Base-by-base conservation (phyloP, 148 eudicot genomes). In the Silene latifolia region DNA sequence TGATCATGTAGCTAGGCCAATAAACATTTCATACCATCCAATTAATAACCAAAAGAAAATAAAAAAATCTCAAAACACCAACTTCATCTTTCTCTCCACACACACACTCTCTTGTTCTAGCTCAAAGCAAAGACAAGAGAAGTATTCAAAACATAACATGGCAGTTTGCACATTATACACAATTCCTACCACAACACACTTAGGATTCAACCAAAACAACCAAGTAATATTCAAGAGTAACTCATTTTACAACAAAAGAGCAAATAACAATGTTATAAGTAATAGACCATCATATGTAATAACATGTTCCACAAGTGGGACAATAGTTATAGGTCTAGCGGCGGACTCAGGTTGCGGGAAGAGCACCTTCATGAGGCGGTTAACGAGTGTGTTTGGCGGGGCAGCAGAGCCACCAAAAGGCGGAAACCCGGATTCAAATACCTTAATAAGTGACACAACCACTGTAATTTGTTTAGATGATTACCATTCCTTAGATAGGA, bases 301-400 rank as follows among this genome's bases (percentile, higher is more conserved):
- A 74, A 81, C 87, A 48, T 94, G 98, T 79, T 69, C 97, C 0
- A 85, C 86, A 14, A 82, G 77, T 18, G 86, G 80, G 64, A 90
- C 98, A 9, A 82, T 94, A 19, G 97, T 94, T 69, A 94, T 94
- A 12, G 98, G 98, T 1, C 74, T 94, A 69, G 98, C 98, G 6
- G 98, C 98, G 0, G 98, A 94, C 81, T 94, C 98, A 3, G 99
- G 99, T 7, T 95, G 99, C 64, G 99, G 99, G 2, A 95, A 95
- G 83, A 90, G 96, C 63, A 95, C 99, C 39, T 95, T 95, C 82
- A 95, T 95, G 99, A 86, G 99, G 74, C 80, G 99, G 75, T 73
- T 95, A 21, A 95, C 99, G 0, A 92, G 93, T 72, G 99, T 95
- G 19, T 95, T 95, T 72, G 99, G 99, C 0, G 99, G 99, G 0